Conservation (phyloP, 1,139 yeast genomes). For the Yamadazyma aaseri region DNA sequence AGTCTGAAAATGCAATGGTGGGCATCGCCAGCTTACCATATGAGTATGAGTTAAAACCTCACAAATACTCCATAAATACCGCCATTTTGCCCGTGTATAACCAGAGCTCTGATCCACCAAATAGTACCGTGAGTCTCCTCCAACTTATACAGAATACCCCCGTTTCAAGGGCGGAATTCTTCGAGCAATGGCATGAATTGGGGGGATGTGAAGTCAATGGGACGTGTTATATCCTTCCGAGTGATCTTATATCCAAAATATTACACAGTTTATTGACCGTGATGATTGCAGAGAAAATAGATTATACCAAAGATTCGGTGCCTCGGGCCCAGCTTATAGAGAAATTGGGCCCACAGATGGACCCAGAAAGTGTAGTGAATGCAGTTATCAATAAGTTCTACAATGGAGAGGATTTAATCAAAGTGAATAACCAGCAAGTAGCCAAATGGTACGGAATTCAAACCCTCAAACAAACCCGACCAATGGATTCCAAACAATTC, state of each 20-base stretch:
- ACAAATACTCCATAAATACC: slow-evolving; percentile 18
- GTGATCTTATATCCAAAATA: slow-evolving; percentile 25
- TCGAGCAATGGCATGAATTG: slow-evolving; percentile 45
- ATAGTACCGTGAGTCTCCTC: neutral
- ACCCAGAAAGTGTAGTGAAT: slow-evolving; percentile 1
- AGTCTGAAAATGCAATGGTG: slow-evolving; percentile 19
- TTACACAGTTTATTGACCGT: slow-evolving; percentile 49
- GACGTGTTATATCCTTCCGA: slow-evolving; percentile 27
- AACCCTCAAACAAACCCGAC: slow-evolving; percentile 40
- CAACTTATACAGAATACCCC: slow-evolving; percentile 53
- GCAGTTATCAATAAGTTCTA: slow-evolving; percentile 12
- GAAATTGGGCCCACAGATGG: slow-evolving; percentile 3
- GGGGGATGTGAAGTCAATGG: slow-evolving; percentile 57
- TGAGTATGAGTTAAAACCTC: slow-evolving; percentile 54
- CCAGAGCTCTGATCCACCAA: neutral
- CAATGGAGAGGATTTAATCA: neutral
- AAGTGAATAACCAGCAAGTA: slow-evolving; percentile 34
- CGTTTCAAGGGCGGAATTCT: slow-evolving; percentile 57
- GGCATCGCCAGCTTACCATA: slow-evolving; percentile 45
- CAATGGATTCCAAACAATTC: slow-evolving; percentile 42
- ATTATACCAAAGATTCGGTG: slow-evolving; percentile 17
- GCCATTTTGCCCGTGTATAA: neutral
- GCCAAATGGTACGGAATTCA: slow-evolving; percentile 62
- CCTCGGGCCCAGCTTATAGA: slow-evolving; percentile 1
- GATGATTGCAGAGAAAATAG: slow-evolving; percentile 43